Conservation (phyloP, 257 asterid genomes). For the Solanum habrochaites region DNA sequence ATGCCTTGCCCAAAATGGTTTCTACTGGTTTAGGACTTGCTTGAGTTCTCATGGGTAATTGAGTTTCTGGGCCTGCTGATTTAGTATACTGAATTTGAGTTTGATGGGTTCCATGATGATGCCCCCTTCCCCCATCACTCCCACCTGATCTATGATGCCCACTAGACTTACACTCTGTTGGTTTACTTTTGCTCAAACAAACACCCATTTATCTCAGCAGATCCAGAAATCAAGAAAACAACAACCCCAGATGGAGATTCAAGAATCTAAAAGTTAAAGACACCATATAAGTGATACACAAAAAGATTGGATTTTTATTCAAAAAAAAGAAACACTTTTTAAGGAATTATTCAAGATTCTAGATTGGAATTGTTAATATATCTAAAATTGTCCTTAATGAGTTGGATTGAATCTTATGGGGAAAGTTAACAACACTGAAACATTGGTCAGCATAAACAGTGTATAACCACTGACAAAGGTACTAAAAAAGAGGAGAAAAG, state of each 20-base stretch:
- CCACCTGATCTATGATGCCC: constrained; percentile 8
- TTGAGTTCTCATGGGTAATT: constrained; percentile 12
- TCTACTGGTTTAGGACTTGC: constrained; percentile 25
- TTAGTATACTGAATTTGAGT: constrained; percentile 32
- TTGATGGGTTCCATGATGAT: constrained; percentile 5
- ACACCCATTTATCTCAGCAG: constrained; percentile 9
- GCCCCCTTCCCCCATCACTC: neutral
- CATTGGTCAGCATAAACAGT: neutral
- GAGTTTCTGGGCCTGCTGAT: constrained; percentile 41
- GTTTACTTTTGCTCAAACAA: constrained; percentile 12
- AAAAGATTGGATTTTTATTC: neutral
- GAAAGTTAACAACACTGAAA: neutral
- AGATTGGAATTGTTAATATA: neutral
- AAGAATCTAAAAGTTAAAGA: neutral
- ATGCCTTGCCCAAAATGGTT: constrained; percentile 51
- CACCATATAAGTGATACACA: neutral
- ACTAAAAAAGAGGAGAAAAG: neutral
- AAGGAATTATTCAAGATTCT: neutral
- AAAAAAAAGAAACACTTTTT: neutral
- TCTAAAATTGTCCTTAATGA: neutral
- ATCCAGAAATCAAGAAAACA: neutral
- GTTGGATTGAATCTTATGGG: neutral
- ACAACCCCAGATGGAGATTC: neutral
- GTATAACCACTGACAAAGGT: neutral
- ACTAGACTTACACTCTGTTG: neutral